Base-by-base conservation (phyloP, 2,329 filamentous ascomycete genomes). In the Thelonectria discophora region DNA sequence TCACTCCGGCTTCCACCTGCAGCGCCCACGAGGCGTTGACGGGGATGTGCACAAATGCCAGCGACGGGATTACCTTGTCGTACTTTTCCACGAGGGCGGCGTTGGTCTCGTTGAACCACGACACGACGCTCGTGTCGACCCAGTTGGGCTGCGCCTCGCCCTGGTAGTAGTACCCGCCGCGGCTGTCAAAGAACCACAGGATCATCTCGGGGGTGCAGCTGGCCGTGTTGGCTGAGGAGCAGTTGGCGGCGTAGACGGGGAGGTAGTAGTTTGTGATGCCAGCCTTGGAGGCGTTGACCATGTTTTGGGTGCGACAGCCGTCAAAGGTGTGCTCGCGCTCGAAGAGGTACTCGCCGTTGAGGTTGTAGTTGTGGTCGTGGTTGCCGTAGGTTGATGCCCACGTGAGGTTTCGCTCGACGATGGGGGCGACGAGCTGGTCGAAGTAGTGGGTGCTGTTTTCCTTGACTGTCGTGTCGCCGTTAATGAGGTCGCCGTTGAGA, bases 331-430 rank as follows among this genome's bases (percentile, higher is more conserved):
- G 67, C 18, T 74, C 72, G 8, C 71, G 69, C 24, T 65, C 54
- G 18, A 69, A 55, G 27, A 74, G 65, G 1, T 43, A 58, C 2
- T 63, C 57, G 2, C 61, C 58, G 12, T 58, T 65, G 21, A 73
- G 49, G 56, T 88, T 88, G 67, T 77, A 83, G 30, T 85, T 76
- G 27, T 82, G 82, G 69, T 91, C 89, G 65, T 91, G 89, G 62
- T 91, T 91, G 1, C 89, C 89, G 59, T 91, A 91, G 0, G 88
- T 87, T 1, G 85, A 86, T 3, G 88, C 88, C 85, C 88, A 91
- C 0, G 80, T 79, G 0, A 89, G 65, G 8, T 79, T 78, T 15
- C 82, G 80, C 3, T 82, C 67, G 2, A 88, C 77, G 2, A 91
- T 76, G 0, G 87, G 87, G 1, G 69, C 74, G 1, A 89, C 84